Evolutionary conservation across 2,329 filamentous ascomycete species (phyloP), one percentile per base, ranked within the genome.

Genomic region (Aspergillus texensis): DNA sequence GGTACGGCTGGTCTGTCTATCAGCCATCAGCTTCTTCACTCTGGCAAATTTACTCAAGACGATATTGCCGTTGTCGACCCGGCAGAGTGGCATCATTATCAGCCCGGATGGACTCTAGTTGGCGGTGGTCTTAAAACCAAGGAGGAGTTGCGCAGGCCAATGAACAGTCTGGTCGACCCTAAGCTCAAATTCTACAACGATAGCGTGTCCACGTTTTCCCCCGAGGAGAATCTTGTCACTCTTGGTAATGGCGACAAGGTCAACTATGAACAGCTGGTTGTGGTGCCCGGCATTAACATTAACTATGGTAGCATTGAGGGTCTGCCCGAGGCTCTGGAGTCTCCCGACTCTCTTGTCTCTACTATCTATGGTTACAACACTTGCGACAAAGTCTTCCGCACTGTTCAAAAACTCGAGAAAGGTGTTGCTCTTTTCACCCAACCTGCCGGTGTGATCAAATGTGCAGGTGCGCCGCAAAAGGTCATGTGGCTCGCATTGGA

Each of bases 71-170:
- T 91, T 30, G 77, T 91, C 50, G 88, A 91, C 66, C 88, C 88
- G 0, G 82, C 88, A 0, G 72, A 78, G 67, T 88, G 83, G 81
- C 88, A 91, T 71, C 82, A 91, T 77, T 91, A 90, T 73, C 88
- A 91, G 74, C 87, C 88, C 1, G 88, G 88, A 60, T 91, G 88
- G 88, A 91, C 89, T 2, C 80, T 91, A 1, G 88, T 90, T 2
- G 88, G 88, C 50, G 88, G 86, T 45, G 88, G 88, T 4, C 80
- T 91, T 45, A 90, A 90, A 75, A 83, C 80, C 54, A 88, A 87
- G 71, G 79, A 88, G 66, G 83, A 88, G 28, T 76, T 90, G 61
- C 82, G 83, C 54, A 75, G 78, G 61, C 84, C 83, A 1, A 72
- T 89, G 45, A 69, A 78, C 5, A 77, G 77, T 55, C 72, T 90